Base-by-base conservation (phyloP, 768 basidiomycete species). In the Tylopilus subfusipes region DNA sequence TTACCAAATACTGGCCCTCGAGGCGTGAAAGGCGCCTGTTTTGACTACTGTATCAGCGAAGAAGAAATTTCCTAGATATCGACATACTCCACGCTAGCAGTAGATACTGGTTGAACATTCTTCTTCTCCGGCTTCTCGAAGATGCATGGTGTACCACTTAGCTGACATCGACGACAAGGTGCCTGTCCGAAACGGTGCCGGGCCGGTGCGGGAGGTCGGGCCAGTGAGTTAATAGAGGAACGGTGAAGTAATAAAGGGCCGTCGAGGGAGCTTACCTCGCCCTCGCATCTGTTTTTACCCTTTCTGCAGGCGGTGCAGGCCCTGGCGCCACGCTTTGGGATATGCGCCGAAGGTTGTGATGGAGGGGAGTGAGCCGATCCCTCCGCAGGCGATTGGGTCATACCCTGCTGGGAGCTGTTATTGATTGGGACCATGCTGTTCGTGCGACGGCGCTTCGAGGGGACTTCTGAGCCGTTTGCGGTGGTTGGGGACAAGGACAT, bases 91-190 rank as follows among this genome's bases (percentile, higher is more conserved):
- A 86, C 79, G 63, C 88, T 86, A 44, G 85, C 80, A 43, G 76
- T 80, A 54, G 86, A 75, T 63, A 84, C 68, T 11, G 74, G 72
- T 60, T 82, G 83, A 1, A 73, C 75, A 68, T 77, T 83, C 76
- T 94, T 94, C 79, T 89, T 91, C 73, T 92, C 89, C 63, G 92
- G 92, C 70, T 93, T 93, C 72, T 94, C 92, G 72, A 93, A 94
- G 52, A 94, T 71, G 67, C 92, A 94, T 38, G 81, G 79, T 6
- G 82, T 86, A 14, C 88, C 89, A 66, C 84, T 89, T 50, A 88
- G 78, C 68, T 89, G 86, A 76, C 92, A 94, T 53, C 92, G 86
- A 75, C 87, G 84, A 81, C 92, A 93, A 63, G 91, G 91, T 76
- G 90, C 80, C 91, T 93, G 69, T 66, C 67, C 69, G 63, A 68